Percentiles rank a stretch among this genome's conserved stretches.
Conservation (phyloP, 352 stramenopile genomes). For the Phytopythium ostracodes region DNA sequence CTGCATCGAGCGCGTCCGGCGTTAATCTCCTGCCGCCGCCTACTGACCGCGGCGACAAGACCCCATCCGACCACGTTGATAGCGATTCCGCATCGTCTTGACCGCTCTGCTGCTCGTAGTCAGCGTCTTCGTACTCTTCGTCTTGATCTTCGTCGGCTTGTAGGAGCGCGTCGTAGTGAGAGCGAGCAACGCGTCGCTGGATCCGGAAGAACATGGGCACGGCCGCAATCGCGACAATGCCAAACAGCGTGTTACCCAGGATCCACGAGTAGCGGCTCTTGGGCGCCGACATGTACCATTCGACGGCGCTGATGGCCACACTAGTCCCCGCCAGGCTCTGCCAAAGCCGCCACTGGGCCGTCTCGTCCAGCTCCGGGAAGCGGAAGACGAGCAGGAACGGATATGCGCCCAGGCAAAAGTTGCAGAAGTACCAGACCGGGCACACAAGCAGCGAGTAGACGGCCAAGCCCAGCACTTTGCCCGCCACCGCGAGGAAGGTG, state of each 20-base stretch:
- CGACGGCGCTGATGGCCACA: slow-evolving; percentile 43
- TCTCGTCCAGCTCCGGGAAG: slow-evolving; percentile 39
- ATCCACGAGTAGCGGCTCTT: slow-evolving; percentile 62
- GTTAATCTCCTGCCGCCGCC: not conserved
- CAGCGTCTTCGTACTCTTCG: slow-evolving; percentile 15
- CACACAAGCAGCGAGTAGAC: slow-evolving; percentile 71
- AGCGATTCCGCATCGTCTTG: slow-evolving; percentile 5
- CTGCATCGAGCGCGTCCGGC: too few relatives aligned
- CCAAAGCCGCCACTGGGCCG: slow-evolving; percentile 36
- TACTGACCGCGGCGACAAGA: not conserved
- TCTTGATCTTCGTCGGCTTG: slow-evolving; percentile 23
- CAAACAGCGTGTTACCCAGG: slow-evolving; percentile 78
- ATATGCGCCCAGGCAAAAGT: slow-evolving; percentile 62
- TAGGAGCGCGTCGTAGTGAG: slow-evolving; percentile 41
- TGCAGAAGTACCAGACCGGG: slow-evolving; percentile 77
- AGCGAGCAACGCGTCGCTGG: slow-evolving; percentile 44
- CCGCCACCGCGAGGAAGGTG: slow-evolving; percentile 53
- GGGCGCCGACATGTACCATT: slow-evolving; percentile 67
- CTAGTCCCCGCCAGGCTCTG: slow-evolving; percentile 43
- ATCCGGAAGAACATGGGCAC: slow-evolving; percentile 71
- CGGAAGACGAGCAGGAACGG: slow-evolving; percentile 76
- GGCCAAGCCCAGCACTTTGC: slow-evolving; percentile 50
- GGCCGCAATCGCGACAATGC: slow-evolving; percentile 52
- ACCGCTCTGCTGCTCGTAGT: not conserved
- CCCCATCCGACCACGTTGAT: not conserved